Percentiles rank a stretch among this genome's conserved stretches.
These are phyloP conservation scores for Candida ovalis DNA, from an alignment of 805 yeast genomes.

Conservation along the genomic window DNA sequence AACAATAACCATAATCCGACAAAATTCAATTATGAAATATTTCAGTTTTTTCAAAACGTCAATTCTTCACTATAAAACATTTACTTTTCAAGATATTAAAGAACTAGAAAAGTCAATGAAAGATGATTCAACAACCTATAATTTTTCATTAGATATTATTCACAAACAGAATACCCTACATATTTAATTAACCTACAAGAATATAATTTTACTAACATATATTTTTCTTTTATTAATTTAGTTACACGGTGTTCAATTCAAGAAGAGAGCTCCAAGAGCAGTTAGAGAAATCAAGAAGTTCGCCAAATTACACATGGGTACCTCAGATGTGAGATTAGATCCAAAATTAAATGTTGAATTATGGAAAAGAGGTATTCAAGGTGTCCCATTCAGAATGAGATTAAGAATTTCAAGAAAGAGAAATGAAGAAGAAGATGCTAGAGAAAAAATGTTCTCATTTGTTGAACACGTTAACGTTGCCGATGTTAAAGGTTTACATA, in stretches of 20 bases:
- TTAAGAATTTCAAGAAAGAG: constrained; percentile 95
- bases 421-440: constrained; percentile 99
- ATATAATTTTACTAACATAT: constrained; percentile 3
- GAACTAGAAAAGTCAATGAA: too few species aligned
- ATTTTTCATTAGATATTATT: too few species aligned
- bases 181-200: too few species aligned
- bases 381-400: constrained; percentile 97
- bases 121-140: too few species aligned
- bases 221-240: constrained; percentile 25
- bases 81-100: too few species aligned
- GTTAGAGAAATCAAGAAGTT: constrained; percentile 99
- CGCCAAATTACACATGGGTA: constrained; percentile 98
- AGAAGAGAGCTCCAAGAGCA: constrained; percentile 99
- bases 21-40: too few species aligned
- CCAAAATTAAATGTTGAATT: constrained; percentile 97
- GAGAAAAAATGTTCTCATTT: constrained; percentile 94
- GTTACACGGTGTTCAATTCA: constrained; percentile 98
- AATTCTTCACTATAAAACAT: too few species aligned
- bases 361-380: constrained; percentile 99
- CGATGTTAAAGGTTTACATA: constrained; percentile 94
- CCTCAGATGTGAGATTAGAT: constrained; percentile 97
- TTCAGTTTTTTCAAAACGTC: too few species aligned
- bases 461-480: constrained; percentile 97
- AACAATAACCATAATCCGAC: too few species aligned
- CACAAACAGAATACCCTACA: too few species aligned